Evolutionary conservation across 257 asterid species (phyloP).

Genomic region (Scutellaria minor): DNA sequence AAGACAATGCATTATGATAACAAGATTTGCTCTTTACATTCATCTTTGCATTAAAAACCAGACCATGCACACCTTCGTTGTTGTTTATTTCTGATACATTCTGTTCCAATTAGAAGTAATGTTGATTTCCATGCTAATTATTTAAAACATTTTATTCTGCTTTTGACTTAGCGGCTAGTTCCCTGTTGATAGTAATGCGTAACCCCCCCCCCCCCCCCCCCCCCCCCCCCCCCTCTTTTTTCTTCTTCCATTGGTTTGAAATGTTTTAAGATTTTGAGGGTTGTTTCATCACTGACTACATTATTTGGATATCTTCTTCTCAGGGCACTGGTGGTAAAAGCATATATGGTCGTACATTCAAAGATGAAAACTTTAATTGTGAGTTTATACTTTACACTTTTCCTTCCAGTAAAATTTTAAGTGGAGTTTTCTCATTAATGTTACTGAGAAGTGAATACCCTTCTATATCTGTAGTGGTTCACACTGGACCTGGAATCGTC

Average conservation of each 20-base stretch:
- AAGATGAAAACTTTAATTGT: slow-evolving; percentile 94
- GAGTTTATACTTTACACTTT: slow-evolving; percentile 42
- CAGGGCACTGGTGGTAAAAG: slow-evolving; percentile 99
- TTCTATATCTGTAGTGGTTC: slow-evolving; percentile 64
- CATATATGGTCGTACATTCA: slow-evolving; percentile 90
- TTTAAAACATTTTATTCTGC: not conserved
- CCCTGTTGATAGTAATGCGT: not conserved
- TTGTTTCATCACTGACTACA: slow-evolving; percentile 4
- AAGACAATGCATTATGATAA: not conserved
- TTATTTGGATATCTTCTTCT: slow-evolving; percentile 25
- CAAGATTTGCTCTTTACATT: not conserved
- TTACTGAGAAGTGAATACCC: slow-evolving; percentile 7
- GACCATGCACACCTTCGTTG: not conserved
- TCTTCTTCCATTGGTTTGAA: slow-evolving; percentile 16
- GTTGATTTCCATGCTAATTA: not conserved
- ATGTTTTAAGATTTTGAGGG: slow-evolving; percentile 10
- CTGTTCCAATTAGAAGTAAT: not conserved
- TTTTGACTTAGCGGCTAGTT: slow-evolving; percentile 20
- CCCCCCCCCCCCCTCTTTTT: not conserved
- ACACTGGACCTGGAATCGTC: slow-evolving; percentile 92
- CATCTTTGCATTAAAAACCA: not conserved
- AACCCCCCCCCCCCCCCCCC: not conserved
- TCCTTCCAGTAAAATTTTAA: slow-evolving; percentile 24
- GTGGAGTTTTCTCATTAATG: slow-evolving; percentile 17
- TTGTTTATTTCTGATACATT: not conserved